Evolutionary conservation across 495 filamentous ascomycete genomes (phyloP).

Genomic region (Aspergillus avenaceus): DNA sequence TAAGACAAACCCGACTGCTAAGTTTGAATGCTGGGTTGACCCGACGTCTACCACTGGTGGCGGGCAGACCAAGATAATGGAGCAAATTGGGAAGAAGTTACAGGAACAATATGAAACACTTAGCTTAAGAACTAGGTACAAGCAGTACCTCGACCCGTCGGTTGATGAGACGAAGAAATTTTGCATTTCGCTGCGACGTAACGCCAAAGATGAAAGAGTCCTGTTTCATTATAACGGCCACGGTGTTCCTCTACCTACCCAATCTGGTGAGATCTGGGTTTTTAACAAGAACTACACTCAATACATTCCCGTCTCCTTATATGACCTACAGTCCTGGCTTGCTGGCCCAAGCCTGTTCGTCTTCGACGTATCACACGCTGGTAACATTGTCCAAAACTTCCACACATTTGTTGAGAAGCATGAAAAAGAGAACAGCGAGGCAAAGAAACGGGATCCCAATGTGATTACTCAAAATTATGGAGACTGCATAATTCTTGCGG

Average conservation of each 20-base stretch:
- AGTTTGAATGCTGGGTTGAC: conserved; percentile 96
- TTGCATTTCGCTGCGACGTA: conserved; percentile 79
- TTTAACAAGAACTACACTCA: conserved; percentile 99
- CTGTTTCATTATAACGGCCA: conserved; percentile 98
- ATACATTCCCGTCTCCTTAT: conserved; percentile 95
- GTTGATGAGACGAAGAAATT: conserved; percentile 97
- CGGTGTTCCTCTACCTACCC: conserved; percentile 93
- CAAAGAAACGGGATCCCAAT: conserved; percentile 66
- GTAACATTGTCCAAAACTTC: conserved; percentile 92
- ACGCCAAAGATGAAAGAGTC: conserved; percentile 91
- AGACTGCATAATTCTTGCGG: conserved; percentile 88
- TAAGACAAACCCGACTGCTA: conserved; percentile 87
- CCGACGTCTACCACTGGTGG: conserved; percentile 64
- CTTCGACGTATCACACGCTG: conserved; percentile 94
- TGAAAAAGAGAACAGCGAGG: conserved; percentile 75
- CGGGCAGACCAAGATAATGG: conserved; percentile 77
- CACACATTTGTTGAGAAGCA: conserved; percentile 93
- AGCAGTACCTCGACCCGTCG: conserved; percentile 92
- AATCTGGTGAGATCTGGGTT: conserved; percentile 97
- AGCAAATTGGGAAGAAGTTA: conserved; percentile 91
- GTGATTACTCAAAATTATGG: conserved; percentile 64
- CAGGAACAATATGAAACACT: conserved; percentile 95
- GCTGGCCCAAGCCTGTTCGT: conserved; percentile 94
- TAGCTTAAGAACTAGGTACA: conserved; percentile 90
- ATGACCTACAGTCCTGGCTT: conserved; percentile 94